A percentile compares a stretch with the other conserved stretches of the same genome.
phyloP scores from a whole-genome alignment of 345 rosid genomes.

The Hevea brasiliensis region DNA sequence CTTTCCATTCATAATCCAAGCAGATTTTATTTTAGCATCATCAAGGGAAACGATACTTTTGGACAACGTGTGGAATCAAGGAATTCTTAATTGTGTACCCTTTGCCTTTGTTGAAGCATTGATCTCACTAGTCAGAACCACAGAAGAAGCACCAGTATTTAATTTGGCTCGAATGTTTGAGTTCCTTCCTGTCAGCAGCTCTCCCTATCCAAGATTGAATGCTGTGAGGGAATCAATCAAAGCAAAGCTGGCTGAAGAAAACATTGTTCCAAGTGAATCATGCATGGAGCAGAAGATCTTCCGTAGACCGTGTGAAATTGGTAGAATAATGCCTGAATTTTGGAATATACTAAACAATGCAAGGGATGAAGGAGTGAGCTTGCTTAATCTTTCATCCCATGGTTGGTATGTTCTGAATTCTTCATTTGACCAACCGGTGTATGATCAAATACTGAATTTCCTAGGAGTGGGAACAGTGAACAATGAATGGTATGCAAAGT shows the following conservation, averaged over 20 bases:
- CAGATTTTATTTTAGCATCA: conserved; percentile 64
- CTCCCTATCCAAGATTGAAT: conserved; percentile 39
- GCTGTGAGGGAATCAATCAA: conserved; percentile 45
- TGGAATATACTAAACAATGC: conserved; percentile 58
- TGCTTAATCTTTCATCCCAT: conserved; percentile 64
- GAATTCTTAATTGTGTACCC: conserved; percentile 65
- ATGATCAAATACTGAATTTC: conserved; percentile 46
- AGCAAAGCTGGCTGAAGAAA: conserved; percentile 34
- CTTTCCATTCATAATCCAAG: conserved; percentile 70
- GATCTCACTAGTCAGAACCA: conserved; percentile 48
- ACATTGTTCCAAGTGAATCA: conserved; percentile 60
- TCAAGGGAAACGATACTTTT: conserved; percentile 66
- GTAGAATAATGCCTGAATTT: conserved; percentile 57
- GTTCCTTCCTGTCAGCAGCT: conserved; percentile 56
- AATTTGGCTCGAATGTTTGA: conserved; percentile 47
- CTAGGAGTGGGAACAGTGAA: conserved; percentile 46
- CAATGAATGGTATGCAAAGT: conserved; percentile 58
- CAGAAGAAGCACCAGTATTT: conserved; percentile 48
- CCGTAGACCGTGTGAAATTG: conserved; percentile 53
- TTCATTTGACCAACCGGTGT: conserved; percentile 41
- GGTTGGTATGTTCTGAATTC: conserved; percentile 46
- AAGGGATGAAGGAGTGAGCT: conserved; percentile 43
- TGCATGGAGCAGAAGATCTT: conserved; percentile 53
- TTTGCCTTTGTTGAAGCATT: conserved; percentile 62
- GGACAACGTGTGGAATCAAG: conserved; percentile 73